A percentile compares a stretch with the other conserved stretches of the same genome.
phyloP scores from a whole-genome alignment of 805 yeast genomes.

The Candida insectorum region DNA sequence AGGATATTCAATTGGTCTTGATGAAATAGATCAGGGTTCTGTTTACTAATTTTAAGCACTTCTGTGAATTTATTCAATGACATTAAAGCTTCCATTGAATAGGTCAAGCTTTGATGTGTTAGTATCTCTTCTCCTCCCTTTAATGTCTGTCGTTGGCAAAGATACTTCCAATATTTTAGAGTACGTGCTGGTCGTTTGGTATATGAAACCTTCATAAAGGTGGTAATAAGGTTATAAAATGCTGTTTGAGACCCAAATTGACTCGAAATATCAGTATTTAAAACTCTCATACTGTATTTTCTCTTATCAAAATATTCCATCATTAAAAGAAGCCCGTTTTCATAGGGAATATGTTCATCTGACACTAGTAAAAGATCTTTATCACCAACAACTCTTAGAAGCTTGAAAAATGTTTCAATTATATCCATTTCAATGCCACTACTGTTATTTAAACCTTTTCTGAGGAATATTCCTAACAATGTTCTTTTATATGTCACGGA shows the following conservation, averaged over 20 bases:
- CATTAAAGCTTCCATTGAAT: slow-evolving; percentile 28
- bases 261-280: neutral
- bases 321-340: slow-evolving; percentile 11
- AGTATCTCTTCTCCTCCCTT: neutral
- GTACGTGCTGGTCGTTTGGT: slow-evolving; percentile 3
- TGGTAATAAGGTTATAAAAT: slow-evolving; percentile 8
- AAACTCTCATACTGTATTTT: neutral
- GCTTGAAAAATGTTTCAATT: slow-evolving; percentile 15
- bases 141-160: slow-evolving; percentile 1
- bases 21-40: slow-evolving; percentile 38
- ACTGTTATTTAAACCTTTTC: slow-evolving; percentile 10
- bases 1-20: slow-evolving; percentile 48
- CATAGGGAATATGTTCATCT: slow-evolving; percentile 16
- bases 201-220: slow-evolving; percentile 6
- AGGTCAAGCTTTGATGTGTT: slow-evolving; percentile 21
- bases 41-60: slow-evolving; percentile 29
- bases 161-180: slow-evolving; percentile 6
- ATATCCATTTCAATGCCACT: slow-evolving; percentile 10
- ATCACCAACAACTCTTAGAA: slow-evolving; percentile 16
- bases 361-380: slow-evolving; percentile 16
- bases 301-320: neutral
- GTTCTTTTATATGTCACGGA: slow-evolving; percentile 17
- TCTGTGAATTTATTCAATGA: slow-evolving; percentile 17
- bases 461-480: slow-evolving; percentile 15
- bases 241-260: neutral